These are phyloP conservation scores for Aspergillus mulundensis DNA, from an alignment of 495 filamentous ascomycete genomes.

Conservation along the genomic window DNA sequence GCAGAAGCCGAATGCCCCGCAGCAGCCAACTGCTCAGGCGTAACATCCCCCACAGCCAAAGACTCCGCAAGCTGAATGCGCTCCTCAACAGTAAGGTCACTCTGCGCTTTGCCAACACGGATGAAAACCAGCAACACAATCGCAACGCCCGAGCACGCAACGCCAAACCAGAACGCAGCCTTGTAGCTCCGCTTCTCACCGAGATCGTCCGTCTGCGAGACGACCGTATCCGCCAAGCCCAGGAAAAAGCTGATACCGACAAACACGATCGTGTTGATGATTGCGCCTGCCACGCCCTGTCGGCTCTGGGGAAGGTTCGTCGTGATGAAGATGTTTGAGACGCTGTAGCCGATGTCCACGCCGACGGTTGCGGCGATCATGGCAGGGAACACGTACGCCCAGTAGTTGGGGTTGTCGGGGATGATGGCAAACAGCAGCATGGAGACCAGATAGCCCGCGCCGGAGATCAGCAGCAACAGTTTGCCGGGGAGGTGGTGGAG, in stretches of 20 bases:
- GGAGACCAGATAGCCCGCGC: background rate
- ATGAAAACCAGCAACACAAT: slow-evolving; percentile 1
- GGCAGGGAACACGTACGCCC: slow-evolving; percentile 11
- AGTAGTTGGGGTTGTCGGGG: slow-evolving; percentile 12
- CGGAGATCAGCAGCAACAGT: slow-evolving; percentile 4
- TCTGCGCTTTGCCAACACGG: slow-evolving; percentile 3
- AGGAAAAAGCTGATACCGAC: slow-evolving; percentile 13
- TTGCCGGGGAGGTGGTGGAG: slow-evolving; percentile 9
- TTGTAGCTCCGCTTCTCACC: slow-evolving; percentile 10
- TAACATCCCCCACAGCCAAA: background rate
- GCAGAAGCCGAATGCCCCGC: background rate
- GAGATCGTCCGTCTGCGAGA: slow-evolving; percentile 4
- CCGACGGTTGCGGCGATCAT: slow-evolving; percentile 11
- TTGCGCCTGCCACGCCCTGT: slow-evolving; percentile 10
- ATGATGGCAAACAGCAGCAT: slow-evolving; percentile 12
- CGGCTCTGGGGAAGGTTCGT: slow-evolving; percentile 6
- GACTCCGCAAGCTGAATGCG: background rate
- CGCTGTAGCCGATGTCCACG: slow-evolving; percentile 12
- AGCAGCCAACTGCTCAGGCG: background rate
- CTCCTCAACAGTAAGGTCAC: slow-evolving; percentile 14
- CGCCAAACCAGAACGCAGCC: slow-evolving; percentile 14
- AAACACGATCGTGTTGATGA: slow-evolving; percentile 14
- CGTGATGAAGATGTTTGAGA: slow-evolving; percentile 15
- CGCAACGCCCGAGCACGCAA: slow-evolving; percentile 9
- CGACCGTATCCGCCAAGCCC: slow-evolving; percentile 6